A percentile compares a stretch with the other conserved stretches of the same genome.
Conservation (phyloP, 192 early-diverging fungal species). For the Dissophora ornata region DNA sequence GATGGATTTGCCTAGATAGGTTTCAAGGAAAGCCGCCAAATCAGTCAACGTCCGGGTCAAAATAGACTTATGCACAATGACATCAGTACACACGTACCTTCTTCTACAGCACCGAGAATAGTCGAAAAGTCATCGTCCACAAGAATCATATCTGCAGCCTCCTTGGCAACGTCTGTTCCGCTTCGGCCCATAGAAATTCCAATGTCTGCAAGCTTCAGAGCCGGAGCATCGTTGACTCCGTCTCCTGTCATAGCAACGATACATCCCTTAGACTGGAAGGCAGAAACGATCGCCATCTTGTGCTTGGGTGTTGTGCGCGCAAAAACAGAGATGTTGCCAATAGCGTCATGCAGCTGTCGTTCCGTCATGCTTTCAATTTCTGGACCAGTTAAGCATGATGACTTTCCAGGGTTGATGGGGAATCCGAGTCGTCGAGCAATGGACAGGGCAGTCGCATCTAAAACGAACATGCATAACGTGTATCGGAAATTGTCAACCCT, state of each 20-base stretch:
- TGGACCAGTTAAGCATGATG: slow-evolving; percentile 75
- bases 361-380: slow-evolving; percentile 78
- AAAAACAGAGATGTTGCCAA: slow-evolving; percentile 75
- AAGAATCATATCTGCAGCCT: slow-evolving; percentile 97
- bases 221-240: slow-evolving; percentile 97
- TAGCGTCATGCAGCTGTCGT: slow-evolving; percentile 69
- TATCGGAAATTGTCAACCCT: no score
- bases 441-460: slow-evolving; percentile 86
- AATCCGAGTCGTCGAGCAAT: slow-evolving; percentile 92
- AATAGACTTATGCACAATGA: neutral
- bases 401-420: slow-evolving; percentile 65
- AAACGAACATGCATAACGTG: neutral
- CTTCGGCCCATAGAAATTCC: slow-evolving; percentile 97
- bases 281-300: slow-evolving; percentile 92
- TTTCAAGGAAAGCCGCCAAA: no score
- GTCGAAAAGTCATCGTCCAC: slow-evolving; percentile 97
- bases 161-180: slow-evolving; percentile 96
- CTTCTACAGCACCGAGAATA: slow-evolving; percentile 93
- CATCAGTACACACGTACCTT: slow-evolving; percentile 68
- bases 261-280: slow-evolving; percentile 85
- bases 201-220: slow-evolving; percentile 92
- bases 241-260: slow-evolving; percentile 98
- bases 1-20: slow-evolving; percentile 89
- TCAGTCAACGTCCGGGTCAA: no score
- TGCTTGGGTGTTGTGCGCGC: slow-evolving; percentile 87